Evolutionary conservation across 2,329 filamentous ascomycete genomes (phyloP).

Genomic region (Stachybotrys elegans): DNA sequence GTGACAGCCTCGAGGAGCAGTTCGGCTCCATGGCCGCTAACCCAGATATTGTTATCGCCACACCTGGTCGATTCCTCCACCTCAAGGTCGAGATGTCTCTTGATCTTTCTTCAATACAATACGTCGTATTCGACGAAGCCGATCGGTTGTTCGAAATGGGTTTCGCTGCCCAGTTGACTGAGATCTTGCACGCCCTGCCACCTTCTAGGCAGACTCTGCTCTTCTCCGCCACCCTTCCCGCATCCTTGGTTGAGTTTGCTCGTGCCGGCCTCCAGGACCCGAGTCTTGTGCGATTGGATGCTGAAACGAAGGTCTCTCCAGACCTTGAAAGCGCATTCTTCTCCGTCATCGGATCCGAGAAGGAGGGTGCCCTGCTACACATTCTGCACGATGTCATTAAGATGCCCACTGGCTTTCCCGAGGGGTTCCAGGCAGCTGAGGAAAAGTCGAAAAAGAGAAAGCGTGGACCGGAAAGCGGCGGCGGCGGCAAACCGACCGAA

Average conservation of each 20-base stretch:
- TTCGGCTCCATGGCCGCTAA: slow-evolving; percentile 90
- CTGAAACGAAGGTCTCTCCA: slow-evolving; percentile 92
- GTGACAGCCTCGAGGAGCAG: slow-evolving; percentile 93
- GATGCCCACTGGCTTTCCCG: slow-evolving; percentile 68
- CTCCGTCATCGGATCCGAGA: slow-evolving; percentile 84
- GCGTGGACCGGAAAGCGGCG: slow-evolving; percentile 45
- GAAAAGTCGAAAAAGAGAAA: slow-evolving; percentile 68
- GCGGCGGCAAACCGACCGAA: slow-evolving; percentile 64
- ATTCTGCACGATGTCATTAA: slow-evolving; percentile 89
- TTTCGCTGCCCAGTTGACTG: slow-evolving; percentile 86
- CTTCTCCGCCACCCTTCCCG: slow-evolving; percentile 92
- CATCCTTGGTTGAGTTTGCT: slow-evolving; percentile 92
- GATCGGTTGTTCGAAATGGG: slow-evolving; percentile 98
- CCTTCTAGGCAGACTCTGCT: slow-evolving; percentile 81
- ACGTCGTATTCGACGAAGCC: slow-evolving; percentile 96
- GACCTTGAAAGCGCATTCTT: slow-evolving; percentile 97
- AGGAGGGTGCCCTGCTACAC: slow-evolving; percentile 87
- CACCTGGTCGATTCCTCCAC: slow-evolving; percentile 92
- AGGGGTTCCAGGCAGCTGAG: slow-evolving; percentile 40
- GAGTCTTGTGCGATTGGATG: slow-evolving; percentile 81
- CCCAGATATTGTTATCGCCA: slow-evolving; percentile 95
- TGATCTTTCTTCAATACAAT: slow-evolving; percentile 84
- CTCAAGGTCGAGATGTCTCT: slow-evolving; percentile 94
- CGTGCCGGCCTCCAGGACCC: slow-evolving; percentile 90
- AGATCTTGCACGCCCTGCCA: slow-evolving; percentile 87